These are phyloP conservation scores for Agrocybe chaxingu DNA, from an alignment of 768 basidiomycete species.

Conservation along the genomic window DNA sequence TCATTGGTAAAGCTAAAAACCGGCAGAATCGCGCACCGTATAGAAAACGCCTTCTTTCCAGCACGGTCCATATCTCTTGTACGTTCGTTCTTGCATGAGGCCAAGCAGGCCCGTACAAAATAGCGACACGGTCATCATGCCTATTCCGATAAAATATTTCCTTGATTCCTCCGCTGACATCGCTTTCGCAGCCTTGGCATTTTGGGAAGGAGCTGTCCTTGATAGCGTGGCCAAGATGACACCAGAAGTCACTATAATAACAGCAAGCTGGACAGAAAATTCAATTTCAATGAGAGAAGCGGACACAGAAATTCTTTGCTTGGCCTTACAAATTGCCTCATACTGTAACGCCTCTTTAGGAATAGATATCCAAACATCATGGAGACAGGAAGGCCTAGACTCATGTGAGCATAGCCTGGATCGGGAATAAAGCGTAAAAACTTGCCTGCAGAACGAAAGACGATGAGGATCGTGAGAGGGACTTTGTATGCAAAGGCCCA, in stretches of 20 bases:
- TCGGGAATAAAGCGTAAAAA: not conserved
- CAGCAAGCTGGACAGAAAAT: constrained; percentile 45
- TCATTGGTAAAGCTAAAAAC: not conserved
- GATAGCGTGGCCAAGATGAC: constrained; percentile 74
- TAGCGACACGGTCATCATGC: constrained; percentile 64
- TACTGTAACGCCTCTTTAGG: constrained; percentile 55
- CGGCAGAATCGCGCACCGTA: constrained; percentile 42
- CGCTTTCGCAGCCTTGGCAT: constrained; percentile 14
- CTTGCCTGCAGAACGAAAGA: constrained; percentile 80
- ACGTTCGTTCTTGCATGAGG: constrained; percentile 74
- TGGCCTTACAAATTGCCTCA: constrained; percentile 54
- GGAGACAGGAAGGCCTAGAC: constrained; percentile 66
- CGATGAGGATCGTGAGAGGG: constrained; percentile 76
- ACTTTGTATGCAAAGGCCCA: constrained; percentile 77
- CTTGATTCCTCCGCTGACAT: constrained; percentile 30
- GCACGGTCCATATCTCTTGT: constrained; percentile 65
- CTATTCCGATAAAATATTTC: constrained; percentile 62
- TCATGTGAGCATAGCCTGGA: constrained; percentile 3
- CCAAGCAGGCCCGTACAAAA: constrained; percentile 69
- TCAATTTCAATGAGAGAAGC: not conserved
- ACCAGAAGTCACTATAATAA: constrained; percentile 64
- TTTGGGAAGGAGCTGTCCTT: constrained; percentile 33
- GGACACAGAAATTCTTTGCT: not conserved
- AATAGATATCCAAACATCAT: constrained; percentile 70
- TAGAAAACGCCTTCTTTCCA: constrained; percentile 89